phyloP scores from a whole-genome alignment of 148 eudicot genomes.

The Euryodendron excelsum region DNA sequence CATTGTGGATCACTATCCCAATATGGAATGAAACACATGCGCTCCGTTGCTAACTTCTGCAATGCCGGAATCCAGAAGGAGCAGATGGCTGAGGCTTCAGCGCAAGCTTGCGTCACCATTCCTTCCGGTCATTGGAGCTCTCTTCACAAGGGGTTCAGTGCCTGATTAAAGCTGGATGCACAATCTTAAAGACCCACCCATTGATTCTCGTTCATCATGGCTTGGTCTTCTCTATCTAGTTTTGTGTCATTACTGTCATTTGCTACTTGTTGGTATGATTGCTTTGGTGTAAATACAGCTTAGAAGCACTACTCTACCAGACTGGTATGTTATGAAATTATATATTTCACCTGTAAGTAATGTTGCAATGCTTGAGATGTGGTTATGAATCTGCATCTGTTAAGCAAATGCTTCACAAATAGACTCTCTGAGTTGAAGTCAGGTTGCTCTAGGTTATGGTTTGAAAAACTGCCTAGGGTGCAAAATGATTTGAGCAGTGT shows the following conservation, averaged over 20 bases:
- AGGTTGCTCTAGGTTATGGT: no score
- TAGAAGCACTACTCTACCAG: background rate
- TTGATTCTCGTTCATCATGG: background rate
- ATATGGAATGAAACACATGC: slow-evolving; percentile 99
- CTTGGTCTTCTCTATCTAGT: background rate
- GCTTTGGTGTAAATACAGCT: background rate
- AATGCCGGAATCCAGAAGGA: slow-evolving; percentile 65
- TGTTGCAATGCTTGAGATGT: no score
- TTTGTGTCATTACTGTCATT: background rate
- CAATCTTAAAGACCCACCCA: background rate
- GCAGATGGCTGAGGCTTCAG: slow-evolving; percentile 80
- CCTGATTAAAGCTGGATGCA: slow-evolving; percentile 29
- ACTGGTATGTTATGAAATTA: background rate
- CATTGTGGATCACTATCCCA: slow-evolving; percentile 86
- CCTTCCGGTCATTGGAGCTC: slow-evolving; percentile 87
- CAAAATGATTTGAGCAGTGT: no score
- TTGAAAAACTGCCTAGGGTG: no score
- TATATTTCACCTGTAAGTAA: background rate
- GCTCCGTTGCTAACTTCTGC: slow-evolving; percentile 86
- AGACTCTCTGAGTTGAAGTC: no score
- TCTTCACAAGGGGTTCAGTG: slow-evolving; percentile 72
- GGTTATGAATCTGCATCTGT: background rate
- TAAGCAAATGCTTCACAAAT: background rate
- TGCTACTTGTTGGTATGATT: background rate
- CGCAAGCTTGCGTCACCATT: slow-evolving; percentile 71